phyloP scores from a whole-genome alignment of 352 stramenopile species.

The Thalassiosira hispida region DNA sequence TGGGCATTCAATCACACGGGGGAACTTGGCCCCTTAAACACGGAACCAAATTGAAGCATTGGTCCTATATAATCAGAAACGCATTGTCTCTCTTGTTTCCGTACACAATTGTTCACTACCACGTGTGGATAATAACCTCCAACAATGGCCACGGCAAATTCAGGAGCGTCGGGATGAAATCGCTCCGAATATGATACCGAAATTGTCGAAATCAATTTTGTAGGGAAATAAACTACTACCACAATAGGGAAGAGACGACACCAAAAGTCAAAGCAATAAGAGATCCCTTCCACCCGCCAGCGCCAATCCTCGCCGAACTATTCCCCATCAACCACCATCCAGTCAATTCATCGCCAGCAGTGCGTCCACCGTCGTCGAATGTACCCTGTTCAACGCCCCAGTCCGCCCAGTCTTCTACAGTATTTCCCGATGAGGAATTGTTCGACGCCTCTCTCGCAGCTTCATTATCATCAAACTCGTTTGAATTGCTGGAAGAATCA shows the following conservation, averaged over 20 bases:
- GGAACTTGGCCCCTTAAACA: not conserved
- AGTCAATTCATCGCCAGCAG: not conserved
- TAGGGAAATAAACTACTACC: no score
- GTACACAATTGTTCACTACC: not conserved
- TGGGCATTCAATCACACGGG: not conserved
- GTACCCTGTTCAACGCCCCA: not conserved
- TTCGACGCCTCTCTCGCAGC: no score
- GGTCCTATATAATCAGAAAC: not conserved
- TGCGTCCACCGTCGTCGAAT: not conserved
- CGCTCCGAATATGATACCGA: no score
- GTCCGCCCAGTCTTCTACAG: not conserved
- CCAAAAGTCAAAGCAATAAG: no score
- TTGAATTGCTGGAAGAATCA: no score
- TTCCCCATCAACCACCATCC: not conserved
- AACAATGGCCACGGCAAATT: not conserved
- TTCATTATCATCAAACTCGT: no score
- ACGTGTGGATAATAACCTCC: not conserved
- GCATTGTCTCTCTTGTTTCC: not conserved
- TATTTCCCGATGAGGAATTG: no score
- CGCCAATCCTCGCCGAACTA: not conserved
- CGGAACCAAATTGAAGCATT: not conserved
- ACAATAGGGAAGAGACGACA: not conserved
- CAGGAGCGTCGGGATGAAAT: no score
- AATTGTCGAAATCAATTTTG: no score
- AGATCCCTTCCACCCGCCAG: no score